A percentile compares a stretch with the other conserved stretches of the same genome.
Evolutionary conservation across 805 yeast species (phyloP).

Genomic region (Ogataea saltuana): DNA sequence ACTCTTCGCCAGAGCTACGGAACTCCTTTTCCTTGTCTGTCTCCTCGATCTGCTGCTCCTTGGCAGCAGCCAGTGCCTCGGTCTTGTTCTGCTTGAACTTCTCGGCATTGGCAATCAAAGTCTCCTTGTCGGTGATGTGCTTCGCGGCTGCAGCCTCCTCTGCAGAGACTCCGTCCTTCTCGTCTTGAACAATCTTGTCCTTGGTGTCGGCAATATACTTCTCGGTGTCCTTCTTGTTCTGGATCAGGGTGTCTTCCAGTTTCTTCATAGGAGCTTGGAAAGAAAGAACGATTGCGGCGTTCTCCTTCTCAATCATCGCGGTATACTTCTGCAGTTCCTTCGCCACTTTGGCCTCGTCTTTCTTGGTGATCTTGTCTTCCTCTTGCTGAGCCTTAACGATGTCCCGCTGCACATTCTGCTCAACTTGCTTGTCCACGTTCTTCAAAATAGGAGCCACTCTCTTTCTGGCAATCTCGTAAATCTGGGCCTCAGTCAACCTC

Average conservation of each 20-base stretch:
- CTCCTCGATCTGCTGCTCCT: constrained; percentile 33
- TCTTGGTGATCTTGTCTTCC: constrained; percentile 37
- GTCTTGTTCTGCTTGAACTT: constrained; percentile 41
- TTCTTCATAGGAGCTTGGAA: constrained; percentile 28
- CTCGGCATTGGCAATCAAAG: constrained; percentile 43
- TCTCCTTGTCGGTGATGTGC: constrained; percentile 47
- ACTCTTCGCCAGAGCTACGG: constrained; percentile 42
- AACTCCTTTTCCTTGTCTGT: constrained; percentile 37
- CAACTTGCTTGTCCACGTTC: constrained; percentile 51
- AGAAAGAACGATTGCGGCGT: constrained; percentile 30
- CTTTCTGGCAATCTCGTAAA: constrained; percentile 54
- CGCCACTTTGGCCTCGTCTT: constrained; percentile 34
- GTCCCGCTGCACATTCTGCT: constrained; percentile 44
- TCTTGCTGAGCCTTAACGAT: constrained; percentile 39
- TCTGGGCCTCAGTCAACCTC: constrained; percentile 53
- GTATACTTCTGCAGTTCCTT: constrained; percentile 41
- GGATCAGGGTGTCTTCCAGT: constrained; percentile 27
- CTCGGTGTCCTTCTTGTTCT: constrained; percentile 36
- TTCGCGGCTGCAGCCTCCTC: constrained; percentile 48
- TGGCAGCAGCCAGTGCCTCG: constrained; percentile 31
- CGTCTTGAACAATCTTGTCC: constrained; percentile 46
- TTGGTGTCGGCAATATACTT: constrained; percentile 43
- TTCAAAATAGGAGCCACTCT: constrained; percentile 57
- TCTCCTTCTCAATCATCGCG: constrained; percentile 43
- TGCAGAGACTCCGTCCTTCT: constrained; percentile 44